phyloP scores from a whole-genome alignment of 2,329 filamentous ascomycete species.

The Sclerotinia subarctica region DNA sequence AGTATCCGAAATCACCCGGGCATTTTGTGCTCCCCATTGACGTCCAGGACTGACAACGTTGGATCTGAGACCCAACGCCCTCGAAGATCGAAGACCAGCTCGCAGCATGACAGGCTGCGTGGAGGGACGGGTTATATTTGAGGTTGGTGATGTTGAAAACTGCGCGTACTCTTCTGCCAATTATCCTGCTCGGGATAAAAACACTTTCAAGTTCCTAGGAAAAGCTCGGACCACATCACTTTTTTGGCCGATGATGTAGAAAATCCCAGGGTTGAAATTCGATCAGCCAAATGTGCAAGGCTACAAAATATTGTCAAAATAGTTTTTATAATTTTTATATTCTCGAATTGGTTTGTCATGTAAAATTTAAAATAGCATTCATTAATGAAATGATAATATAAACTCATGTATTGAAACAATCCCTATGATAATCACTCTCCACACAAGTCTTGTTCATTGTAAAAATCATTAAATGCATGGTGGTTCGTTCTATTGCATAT shows the following conservation, averaged over 20 bases:
- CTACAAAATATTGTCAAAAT: slow-evolving; percentile 13
- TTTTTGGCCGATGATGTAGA: slow-evolving; percentile 21
- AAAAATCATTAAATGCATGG: slow-evolving; percentile 23
- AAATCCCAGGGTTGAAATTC: background rate
- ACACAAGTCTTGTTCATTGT: background rate
- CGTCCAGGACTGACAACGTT: slow-evolving; percentile 51
- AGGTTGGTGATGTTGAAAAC: slow-evolving; percentile 27
- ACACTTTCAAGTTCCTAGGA: slow-evolving; percentile 24
- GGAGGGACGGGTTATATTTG: slow-evolving; percentile 31
- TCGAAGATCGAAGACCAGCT: slow-evolving; percentile 64
- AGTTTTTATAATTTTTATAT: background rate
- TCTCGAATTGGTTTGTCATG: too few species aligned
- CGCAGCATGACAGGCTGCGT: slow-evolving; percentile 62
- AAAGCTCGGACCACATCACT: slow-evolving; percentile 18
- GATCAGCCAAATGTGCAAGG: slow-evolving; percentile 23
- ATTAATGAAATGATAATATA: background rate
- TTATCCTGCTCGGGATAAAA: slow-evolving; percentile 18
- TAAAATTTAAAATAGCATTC: background rate
- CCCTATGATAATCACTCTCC: background rate
- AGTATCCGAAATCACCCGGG: slow-evolving; percentile 37
- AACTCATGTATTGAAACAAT: slow-evolving; percentile 1
- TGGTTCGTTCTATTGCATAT: slow-evolving; percentile 41
- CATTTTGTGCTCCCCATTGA: slow-evolving; percentile 55
- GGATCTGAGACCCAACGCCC: slow-evolving; percentile 55
- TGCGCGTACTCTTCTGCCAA: slow-evolving; percentile 27